These are phyloP conservation scores for Vitis rupestris DNA, from an alignment of 164 flowering plant species.

Conservation along the genomic window DNA sequence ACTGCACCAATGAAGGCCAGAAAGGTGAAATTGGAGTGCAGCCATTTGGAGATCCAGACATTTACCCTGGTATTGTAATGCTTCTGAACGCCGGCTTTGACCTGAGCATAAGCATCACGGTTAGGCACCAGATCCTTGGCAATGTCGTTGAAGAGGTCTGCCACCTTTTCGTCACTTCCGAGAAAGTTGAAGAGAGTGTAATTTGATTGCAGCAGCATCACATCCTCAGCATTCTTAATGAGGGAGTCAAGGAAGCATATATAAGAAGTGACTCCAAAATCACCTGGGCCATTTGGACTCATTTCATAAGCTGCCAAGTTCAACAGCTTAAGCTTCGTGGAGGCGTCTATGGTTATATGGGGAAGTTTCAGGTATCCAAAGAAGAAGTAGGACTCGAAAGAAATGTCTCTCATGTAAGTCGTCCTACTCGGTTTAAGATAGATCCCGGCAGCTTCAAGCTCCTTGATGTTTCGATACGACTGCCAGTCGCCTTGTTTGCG, in stretches of 20 bases:
- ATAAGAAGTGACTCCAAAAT: conserved; percentile 12
- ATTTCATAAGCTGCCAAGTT: conserved; percentile 18
- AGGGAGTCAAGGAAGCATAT: conserved; percentile 16
- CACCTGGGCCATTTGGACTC: background rate
- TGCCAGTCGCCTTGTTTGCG: background rate
- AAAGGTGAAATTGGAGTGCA: too few relatives aligned
- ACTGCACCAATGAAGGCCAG: too few relatives aligned
- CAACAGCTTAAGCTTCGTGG: background rate
- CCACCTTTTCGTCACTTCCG: conserved; percentile 29
- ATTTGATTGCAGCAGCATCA: conserved; percentile 15
- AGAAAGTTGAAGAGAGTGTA: conserved; percentile 17
- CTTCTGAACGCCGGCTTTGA: background rate
- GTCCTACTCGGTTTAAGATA: background rate
- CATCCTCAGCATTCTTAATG: conserved; percentile 17
- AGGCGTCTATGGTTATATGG: conserved; percentile 2
- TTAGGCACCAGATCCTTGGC: conserved; percentile 13
- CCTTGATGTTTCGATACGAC: background rate
- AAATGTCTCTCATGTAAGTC: background rate
- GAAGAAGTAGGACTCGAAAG: background rate
- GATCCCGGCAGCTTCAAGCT: conserved; percentile 10
- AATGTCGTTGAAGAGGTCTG: conserved; percentile 22
- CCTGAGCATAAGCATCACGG: background rate
- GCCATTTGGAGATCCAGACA: too few relatives aligned
- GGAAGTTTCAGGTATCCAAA: conserved; percentile 5
- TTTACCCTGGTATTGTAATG: background rate